Evolutionary conservation across 78 protist species (phyloP).

Genomic region (Dictyostelium capitatum): DNA sequence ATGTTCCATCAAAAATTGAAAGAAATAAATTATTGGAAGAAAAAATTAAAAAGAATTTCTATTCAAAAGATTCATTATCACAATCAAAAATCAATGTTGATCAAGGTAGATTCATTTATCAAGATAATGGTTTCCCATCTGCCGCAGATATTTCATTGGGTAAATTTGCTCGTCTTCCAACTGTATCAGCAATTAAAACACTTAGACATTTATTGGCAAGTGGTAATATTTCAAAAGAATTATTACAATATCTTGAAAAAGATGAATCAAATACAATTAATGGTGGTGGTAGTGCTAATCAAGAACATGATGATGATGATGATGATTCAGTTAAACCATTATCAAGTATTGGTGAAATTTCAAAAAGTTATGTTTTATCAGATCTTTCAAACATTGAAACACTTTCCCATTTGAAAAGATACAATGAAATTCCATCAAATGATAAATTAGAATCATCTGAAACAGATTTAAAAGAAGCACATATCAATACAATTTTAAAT

Average conservation of each 20-base stretch:
- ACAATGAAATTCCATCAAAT: neutral
- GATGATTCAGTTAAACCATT: neutral
- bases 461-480: neutral
- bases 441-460: neutral
- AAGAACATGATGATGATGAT: neutral
- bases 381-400: slow-evolving; percentile 29
- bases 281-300: neutral
- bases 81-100: neutral
- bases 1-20: neutral
- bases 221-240: slow-evolving; percentile 35
- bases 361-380: neutral
- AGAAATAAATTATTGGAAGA: neutral
- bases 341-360: neutral
- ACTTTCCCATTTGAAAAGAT: neutral
- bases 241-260: slow-evolving; percentile 10
- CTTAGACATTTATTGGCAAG: neutral
- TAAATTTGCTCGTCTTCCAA: slow-evolving; percentile 8
- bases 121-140: neutral
- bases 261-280: neutral
- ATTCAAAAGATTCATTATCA: neutral
- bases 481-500: neutral
- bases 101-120: neutral
- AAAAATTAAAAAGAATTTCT: slow-evolving; percentile 5
- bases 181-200: slow-evolving; percentile 13
- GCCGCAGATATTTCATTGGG: neutral